These are phyloP conservation scores for Grammothele lineata DNA, from an alignment of 768 basidiomycete species.

Conservation along the genomic window DNA sequence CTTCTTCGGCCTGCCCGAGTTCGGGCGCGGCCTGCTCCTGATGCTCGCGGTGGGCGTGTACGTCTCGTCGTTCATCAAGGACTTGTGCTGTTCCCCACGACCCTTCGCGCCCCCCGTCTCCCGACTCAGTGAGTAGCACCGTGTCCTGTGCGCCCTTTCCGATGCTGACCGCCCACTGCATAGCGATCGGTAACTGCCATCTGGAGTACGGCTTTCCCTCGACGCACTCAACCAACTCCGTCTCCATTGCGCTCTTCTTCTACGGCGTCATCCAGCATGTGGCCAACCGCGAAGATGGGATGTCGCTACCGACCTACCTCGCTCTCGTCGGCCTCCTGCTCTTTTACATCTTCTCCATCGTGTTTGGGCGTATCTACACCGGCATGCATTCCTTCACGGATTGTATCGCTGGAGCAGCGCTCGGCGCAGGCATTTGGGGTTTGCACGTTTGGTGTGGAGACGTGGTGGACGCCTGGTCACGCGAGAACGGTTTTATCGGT, in stretches of 20 bases:
- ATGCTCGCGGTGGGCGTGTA: slow-evolving; percentile 82
- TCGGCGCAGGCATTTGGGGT: slow-evolving; percentile 68
- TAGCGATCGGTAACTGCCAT: slow-evolving; percentile 76
- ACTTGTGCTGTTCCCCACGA: slow-evolving; percentile 84
- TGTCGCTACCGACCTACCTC: slow-evolving; percentile 45
- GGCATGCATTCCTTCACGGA: slow-evolving; percentile 89
- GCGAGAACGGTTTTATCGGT: slow-evolving; percentile 34
- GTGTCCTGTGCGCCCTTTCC: neutral
- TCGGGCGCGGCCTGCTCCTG: slow-evolving; percentile 67
- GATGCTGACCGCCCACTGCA: neutral
- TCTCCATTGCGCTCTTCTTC: slow-evolving; percentile 85
- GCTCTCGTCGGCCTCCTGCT: slow-evolving; percentile 38
- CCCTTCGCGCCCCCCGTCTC: slow-evolving; percentile 89
- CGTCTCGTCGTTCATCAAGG: slow-evolving; percentile 82
- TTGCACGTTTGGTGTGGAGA: slow-evolving; percentile 32
- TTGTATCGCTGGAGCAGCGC: slow-evolving; percentile 53
- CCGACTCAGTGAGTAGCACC: slow-evolving; percentile 57
- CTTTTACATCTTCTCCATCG: slow-evolving; percentile 65
- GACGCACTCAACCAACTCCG: slow-evolving; percentile 88
- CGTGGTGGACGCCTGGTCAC: slow-evolving; percentile 40
- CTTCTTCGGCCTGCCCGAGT: slow-evolving; percentile 77
- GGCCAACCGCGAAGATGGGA: slow-evolving; percentile 8
- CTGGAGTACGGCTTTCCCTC: slow-evolving; percentile 95
- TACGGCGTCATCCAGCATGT: slow-evolving; percentile 37
- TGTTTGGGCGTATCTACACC: slow-evolving; percentile 78